Conservation (phyloP, 768 basidiomycete species). For the Pleurotus pulmonarius region DNA sequence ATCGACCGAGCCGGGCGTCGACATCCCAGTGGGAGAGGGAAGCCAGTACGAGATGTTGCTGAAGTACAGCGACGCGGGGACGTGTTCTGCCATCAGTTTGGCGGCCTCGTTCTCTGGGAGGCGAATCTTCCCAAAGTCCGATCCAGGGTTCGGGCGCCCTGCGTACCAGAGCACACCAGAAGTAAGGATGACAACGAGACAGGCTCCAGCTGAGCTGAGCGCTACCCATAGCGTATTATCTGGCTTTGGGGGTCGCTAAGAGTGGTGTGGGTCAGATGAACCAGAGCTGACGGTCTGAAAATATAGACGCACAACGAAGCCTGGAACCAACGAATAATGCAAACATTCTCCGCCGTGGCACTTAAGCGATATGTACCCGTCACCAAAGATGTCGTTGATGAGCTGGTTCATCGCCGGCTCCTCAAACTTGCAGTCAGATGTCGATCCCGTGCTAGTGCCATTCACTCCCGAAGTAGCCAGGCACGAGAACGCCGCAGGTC, state of each 20-base stretch:
- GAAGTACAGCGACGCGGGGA: slow-evolving; percentile 93
- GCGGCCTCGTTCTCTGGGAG: slow-evolving; percentile 79
- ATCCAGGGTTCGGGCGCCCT: slow-evolving; percentile 65
- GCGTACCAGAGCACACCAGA: slow-evolving; percentile 86
- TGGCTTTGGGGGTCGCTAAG: slow-evolving; percentile 73
- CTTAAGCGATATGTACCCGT: slow-evolving; percentile 80
- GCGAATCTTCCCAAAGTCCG: slow-evolving; percentile 68
- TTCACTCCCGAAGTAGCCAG: background rate
- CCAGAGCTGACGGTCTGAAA: background rate
- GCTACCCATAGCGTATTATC: slow-evolving; percentile 82
- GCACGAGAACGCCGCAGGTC: slow-evolving; percentile 87
- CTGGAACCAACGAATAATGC: slow-evolving; percentile 91
- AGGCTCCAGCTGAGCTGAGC: slow-evolving; percentile 77
- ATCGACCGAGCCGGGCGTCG: slow-evolving; percentile 21
- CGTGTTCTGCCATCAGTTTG: slow-evolving; percentile 90
- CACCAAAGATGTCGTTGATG: slow-evolving; percentile 92
- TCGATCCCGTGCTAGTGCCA: slow-evolving; percentile 27
- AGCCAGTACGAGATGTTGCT: slow-evolving; percentile 79
- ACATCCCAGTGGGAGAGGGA: slow-evolving; percentile 26
- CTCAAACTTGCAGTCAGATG: slow-evolving; percentile 81
- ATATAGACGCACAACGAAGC: slow-evolving; percentile 61
- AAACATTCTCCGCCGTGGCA: slow-evolving; percentile 93
- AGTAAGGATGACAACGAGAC: slow-evolving; percentile 66
- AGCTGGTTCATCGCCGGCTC: slow-evolving; percentile 97
- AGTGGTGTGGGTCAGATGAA: background rate